Percentiles rank a stretch among this genome's conserved stretches.
Conservation (phyloP, 768 basidiomycete species). For the Amylocystis lapponica region DNA sequence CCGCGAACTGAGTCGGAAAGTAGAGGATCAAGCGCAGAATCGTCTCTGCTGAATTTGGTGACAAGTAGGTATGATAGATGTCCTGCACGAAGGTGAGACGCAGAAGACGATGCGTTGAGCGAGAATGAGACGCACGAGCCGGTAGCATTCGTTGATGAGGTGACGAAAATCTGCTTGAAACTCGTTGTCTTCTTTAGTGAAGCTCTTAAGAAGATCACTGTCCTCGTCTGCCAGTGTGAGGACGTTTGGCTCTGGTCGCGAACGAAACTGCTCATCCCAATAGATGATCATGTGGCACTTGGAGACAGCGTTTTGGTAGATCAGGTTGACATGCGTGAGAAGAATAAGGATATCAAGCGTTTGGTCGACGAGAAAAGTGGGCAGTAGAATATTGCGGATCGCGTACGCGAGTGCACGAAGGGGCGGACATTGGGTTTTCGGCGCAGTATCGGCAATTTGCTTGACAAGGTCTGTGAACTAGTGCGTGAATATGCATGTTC, state of each 20-base stretch:
- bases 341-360: slow-evolving; percentile 9
- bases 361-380: slow-evolving; percentile 2
- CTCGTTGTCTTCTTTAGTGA: background rate
- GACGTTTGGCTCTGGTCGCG: background rate
- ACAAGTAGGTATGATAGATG: slow-evolving; percentile 6
- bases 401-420: slow-evolving; percentile 7
- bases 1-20: slow-evolving; percentile 3
- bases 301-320: slow-evolving; percentile 2
- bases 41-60: background rate
- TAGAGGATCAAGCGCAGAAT: background rate
- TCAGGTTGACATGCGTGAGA: slow-evolving; percentile 9
- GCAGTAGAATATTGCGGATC: slow-evolving; percentile 10
- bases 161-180: slow-evolving; percentile 8
- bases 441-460: background rate
- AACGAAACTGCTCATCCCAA: slow-evolving; percentile 1
- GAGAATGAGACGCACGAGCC: slow-evolving; percentile 5
- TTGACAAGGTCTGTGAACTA: background rate
- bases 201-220: background rate
- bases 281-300: background rate
- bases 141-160: slow-evolving; percentile 7
- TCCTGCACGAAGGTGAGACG: slow-evolving; percentile 1
- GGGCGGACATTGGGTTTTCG: slow-evolving; percentile 6
- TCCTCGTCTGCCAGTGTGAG: background rate
- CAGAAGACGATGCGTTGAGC: background rate
- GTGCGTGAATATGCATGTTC: background rate